Conservation (phyloP, 768 basidiomycete genomes). For the Calvatia gigantea region DNA sequence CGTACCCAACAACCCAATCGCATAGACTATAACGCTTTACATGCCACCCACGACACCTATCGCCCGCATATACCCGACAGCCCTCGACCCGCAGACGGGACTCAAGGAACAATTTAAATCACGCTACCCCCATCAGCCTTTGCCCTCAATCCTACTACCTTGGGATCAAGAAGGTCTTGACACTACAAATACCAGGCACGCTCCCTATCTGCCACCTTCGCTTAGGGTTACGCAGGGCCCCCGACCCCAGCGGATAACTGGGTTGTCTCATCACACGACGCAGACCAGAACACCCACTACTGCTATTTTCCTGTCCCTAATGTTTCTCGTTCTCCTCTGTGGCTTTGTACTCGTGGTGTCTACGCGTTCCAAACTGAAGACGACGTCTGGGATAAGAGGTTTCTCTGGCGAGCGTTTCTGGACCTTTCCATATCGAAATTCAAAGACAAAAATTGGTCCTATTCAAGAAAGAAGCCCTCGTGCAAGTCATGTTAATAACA, state of each 20-base stretch:
- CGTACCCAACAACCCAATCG: too few relatives aligned
- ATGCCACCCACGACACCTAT: constrained; percentile 1
- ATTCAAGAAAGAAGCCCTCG: neutral
- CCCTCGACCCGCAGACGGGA: neutral
- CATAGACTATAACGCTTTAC: neutral
- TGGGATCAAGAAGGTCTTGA: too few relatives aligned
- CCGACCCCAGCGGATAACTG: neutral
- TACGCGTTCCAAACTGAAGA: neutral
- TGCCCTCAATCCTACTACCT: neutral
- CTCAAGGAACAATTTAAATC: too few relatives aligned
- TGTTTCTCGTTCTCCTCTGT: constrained; percentile 9
- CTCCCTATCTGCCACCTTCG: constrained; percentile 2
- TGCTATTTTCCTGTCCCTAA: constrained; percentile 9
- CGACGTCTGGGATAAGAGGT: neutral
- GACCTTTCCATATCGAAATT: neutral
- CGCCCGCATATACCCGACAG: neutral
- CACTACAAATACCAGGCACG: neutral
- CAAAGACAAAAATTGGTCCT: neutral
- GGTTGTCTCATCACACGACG: neutral
- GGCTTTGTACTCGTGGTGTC: constrained; percentile 7
- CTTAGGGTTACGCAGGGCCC: too few relatives aligned
- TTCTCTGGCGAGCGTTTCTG: neutral
- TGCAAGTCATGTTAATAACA: neutral
- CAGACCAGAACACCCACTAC: neutral
- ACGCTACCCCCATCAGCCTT: too few relatives aligned